These are phyloP conservation scores for Annulohypoxylon maeteangense DNA, from an alignment of 495 filamentous ascomycete genomes.

Conservation along the genomic window DNA sequence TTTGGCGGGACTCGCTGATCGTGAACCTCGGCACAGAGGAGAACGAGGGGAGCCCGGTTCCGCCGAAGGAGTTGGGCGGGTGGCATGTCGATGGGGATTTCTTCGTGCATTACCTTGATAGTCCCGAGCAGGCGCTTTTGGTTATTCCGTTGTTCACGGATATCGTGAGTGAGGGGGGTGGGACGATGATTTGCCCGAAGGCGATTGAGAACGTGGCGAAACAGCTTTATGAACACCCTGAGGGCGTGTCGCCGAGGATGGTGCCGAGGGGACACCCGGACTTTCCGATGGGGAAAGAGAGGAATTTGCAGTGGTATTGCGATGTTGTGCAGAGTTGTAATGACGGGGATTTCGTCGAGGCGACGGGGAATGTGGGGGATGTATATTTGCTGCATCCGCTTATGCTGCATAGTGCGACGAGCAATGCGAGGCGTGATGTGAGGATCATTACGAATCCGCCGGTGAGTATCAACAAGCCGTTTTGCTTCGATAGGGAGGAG, in stretches of 20 bases:
- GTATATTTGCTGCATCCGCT: constrained; percentile 76
- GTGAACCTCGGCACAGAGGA: constrained; percentile 75
- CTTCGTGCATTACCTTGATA: constrained; percentile 80
- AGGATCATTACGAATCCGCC: constrained; percentile 80
- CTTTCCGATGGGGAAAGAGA: constrained; percentile 49
- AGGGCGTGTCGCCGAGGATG: constrained; percentile 76
- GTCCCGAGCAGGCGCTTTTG: constrained; percentile 75
- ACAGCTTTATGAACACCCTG: constrained; percentile 71
- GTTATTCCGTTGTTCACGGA: constrained; percentile 78
- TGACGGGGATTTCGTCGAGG: constrained; percentile 70
- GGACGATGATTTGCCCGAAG: constrained; percentile 72
- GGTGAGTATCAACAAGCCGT: constrained; percentile 70
- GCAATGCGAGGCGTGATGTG: constrained; percentile 66
- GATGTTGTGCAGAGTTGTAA: constrained; percentile 55
- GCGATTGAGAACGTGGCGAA: constrained; percentile 67
- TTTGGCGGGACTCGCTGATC: constrained; percentile 76
- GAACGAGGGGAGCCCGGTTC: constrained; percentile 60
- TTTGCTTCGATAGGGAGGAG: constrained; percentile 71
- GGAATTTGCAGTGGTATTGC: constrained; percentile 64
- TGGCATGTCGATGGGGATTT: constrained; percentile 86
- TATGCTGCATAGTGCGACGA: constrained; percentile 75
- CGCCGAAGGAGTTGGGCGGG: constrained; percentile 61
- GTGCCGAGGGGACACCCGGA: constrained; percentile 59
- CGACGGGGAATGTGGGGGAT: constrained; percentile 71
- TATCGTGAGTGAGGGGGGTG: constrained; percentile 69